Percentiles rank a stretch among this genome's conserved stretches.
Conservation (phyloP, 345 rosid species). For the Syzygium oleosum region DNA sequence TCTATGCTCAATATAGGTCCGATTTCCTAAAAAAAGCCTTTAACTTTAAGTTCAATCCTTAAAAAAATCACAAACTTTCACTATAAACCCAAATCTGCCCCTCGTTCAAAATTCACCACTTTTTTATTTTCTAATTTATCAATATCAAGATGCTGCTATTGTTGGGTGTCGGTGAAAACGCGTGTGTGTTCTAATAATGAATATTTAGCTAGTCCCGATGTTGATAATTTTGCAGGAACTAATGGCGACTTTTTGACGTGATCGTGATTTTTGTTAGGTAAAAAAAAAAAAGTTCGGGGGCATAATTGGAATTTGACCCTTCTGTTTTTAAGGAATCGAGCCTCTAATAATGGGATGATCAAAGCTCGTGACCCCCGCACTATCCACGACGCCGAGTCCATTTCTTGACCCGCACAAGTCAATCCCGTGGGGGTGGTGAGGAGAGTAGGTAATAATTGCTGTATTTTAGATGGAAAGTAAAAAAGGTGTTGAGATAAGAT, state of each 20-base stretch:
- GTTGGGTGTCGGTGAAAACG: not conserved
- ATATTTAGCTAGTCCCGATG: fast-evolving
- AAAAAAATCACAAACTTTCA: not conserved
- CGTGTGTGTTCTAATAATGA: fast-evolving
- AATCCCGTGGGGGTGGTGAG: not conserved
- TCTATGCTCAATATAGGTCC: not conserved
- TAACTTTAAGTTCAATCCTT: not conserved
- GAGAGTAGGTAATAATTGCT: not conserved
- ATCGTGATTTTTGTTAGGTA: not conserved
- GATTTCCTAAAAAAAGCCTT: not conserved
- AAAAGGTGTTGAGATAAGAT: not conserved
- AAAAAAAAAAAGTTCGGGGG: fast-evolving
- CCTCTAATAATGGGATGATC: not conserved
- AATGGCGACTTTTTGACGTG: not conserved
- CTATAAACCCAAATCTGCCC: fast-evolving
- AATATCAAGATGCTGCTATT: not conserved
- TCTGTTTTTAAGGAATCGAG: not conserved
- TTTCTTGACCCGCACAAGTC: not conserved
- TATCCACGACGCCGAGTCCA: not conserved
- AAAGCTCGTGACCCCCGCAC: not conserved
- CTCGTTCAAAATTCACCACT: not conserved
- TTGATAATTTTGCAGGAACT: not conserved
- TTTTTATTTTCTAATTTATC: not conserved
- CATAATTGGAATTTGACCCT: not conserved
- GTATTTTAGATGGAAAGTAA: not conserved